Base-by-base conservation (phyloP, 768 basidiomycete species). In the Cystobasidium ongulense region DNA sequence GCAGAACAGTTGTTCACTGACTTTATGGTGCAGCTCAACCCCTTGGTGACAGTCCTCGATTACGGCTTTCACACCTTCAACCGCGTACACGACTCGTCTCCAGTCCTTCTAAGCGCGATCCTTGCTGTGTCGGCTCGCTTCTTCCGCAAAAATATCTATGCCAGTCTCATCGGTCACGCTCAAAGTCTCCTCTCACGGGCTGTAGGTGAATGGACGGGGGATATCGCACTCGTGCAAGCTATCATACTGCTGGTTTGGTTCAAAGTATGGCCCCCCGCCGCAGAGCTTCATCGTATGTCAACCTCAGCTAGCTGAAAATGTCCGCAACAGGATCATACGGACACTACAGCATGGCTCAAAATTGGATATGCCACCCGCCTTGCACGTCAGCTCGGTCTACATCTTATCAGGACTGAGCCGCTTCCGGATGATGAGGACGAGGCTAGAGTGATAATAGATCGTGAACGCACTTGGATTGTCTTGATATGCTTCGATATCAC, bases 41-140 rank as follows among this genome's bases (percentile, higher is more conserved):
- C 43, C 13, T 46, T 46, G n/a, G 43, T 46, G 13, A 46, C 43
- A 46, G 43, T 46, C 13, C 43, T 46, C n/a, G 43, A 46, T n/a
- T 13, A n/a, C 43, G 43, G 43, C 13, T 46, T 13, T 46, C 43
- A 46, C 43, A 46, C 43, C 13, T 46, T 46, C 43, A 46, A 46
- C 43, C 13, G 43, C 23, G 74, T 75, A 2, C 76, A 74, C 0
- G 27, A 23, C 4, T 59, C 63, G 17, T 75, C 74, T 23, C 63
- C 76, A 8, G 71, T 75, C 1, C 63, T 76, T 3, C 75, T 76
- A 50, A 70, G 74, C 10, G n/a, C 76, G 0, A 63, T 76, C 46
- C 71, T 76, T 46, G 74, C 76, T 52, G 74, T 73, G 2, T 53
- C 74, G 25, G 73, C 76, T 39, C 74, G 75, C n/a, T 76, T 76